Conservation (phyloP, 768 basidiomycete genomes). For the Lactarius hengduanensis region DNA sequence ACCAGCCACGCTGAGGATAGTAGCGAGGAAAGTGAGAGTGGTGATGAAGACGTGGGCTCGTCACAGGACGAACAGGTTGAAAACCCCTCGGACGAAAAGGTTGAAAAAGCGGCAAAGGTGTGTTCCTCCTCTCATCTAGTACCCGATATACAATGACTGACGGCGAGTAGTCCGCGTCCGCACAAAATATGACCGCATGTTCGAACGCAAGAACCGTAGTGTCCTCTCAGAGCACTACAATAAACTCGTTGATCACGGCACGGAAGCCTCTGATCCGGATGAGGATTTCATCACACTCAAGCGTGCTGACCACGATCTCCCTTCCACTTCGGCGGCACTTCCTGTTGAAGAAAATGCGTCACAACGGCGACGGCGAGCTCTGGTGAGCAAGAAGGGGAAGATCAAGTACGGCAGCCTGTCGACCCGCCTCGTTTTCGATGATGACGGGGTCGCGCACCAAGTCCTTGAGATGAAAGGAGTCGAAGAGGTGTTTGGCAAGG, state of each 20-base stretch:
- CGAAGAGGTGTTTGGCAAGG: constrained; percentile 59
- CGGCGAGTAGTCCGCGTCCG: constrained; percentile 45
- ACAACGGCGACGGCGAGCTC: constrained; percentile 80
- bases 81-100: not conserved
- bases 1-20: constrained; percentile 13
- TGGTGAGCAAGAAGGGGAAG: constrained; percentile 69
- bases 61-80: constrained; percentile 6
- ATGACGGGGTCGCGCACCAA: constrained; percentile 76
- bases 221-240: constrained; percentile 88
- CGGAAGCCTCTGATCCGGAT: constrained; percentile 40
- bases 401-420: constrained; percentile 56
- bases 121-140: not conserved
- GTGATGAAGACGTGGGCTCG: not conserved
- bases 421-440: constrained; percentile 87
- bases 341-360: constrained; percentile 55
- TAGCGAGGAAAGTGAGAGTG: not conserved
- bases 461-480: constrained; percentile 80
- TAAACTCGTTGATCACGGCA: constrained; percentile 76
- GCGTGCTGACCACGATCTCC: constrained; percentile 81
- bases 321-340: constrained; percentile 33
- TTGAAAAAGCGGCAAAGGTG: constrained; percentile 9
- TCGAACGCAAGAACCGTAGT: constrained; percentile 91
- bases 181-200: constrained; percentile 98
- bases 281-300: constrained; percentile 95
- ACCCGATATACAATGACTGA: not conserved